Evolutionary conservation across 345 rosid genomes (phyloP), one percentile per base, ranked within the genome.

Genomic region (Durio zibethinus): DNA sequence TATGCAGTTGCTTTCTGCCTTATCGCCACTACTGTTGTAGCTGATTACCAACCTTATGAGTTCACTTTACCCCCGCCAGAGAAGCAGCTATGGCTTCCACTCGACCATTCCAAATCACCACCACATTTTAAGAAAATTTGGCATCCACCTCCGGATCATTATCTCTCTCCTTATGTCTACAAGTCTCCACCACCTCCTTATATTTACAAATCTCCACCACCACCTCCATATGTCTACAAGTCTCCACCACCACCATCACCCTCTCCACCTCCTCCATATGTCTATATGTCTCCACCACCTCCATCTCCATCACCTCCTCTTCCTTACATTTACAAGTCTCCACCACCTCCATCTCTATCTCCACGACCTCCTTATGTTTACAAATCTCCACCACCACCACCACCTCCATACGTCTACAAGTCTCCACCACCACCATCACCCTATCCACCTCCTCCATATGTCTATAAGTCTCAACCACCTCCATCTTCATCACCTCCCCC

Each of bases 1-100:
- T 72, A 21, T 21, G 87, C 76, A 2, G 16, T 84, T 20, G 78
- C 81, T 33, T 60, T 86, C 64, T 84, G 78, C 79, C 78, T 88
- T 72, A 4, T 77, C 4, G 86, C 84, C 61, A 75, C 83, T 4
- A 20, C 18, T 52, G 78, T 29, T 27, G 35, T 15, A 36, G 79
- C 79, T 52, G 79, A 76, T 15, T 20, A 60, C 77, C 20, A 2
- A 0, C 68, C 82, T 2, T 74, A 80, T 2, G 21, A n/a, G 12
- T 50, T 76, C 53, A 1, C 54, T 0, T 75, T 56, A 1, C 83
- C 79, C 0, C 84, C 79, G 0, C 87, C 84, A 3, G 80, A 80
- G 0, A 69, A 0, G 23, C 7, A 52, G 21, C 7, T 4, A 4
- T 50, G 5, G 54, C 21, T 50, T 21, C 86, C 82, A 1, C 79